phyloP scores from a whole-genome alignment of 495 filamentous ascomycete species.

The Lasiosphaeria miniovina region DNA sequence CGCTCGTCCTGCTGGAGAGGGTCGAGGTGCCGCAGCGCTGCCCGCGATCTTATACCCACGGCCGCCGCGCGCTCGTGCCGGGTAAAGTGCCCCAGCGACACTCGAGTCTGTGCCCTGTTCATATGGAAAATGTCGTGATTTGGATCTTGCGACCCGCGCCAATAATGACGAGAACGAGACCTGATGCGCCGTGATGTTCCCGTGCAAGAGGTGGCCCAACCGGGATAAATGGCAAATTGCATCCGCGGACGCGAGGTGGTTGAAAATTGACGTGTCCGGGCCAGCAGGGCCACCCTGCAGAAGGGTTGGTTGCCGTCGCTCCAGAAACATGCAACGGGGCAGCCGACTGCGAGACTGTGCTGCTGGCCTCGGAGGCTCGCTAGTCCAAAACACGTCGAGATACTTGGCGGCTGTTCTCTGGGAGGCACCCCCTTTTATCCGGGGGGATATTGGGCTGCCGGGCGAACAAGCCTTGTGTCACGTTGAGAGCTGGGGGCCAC shows the following conservation, averaged over 20 bases:
- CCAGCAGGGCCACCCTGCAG: too few relatives aligned
- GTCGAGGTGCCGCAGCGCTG: background rate
- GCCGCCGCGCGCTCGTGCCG: background rate
- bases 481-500: conserved; percentile 18
- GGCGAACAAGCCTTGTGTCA: background rate
- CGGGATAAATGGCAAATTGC: too few relatives aligned
- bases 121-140: background rate
- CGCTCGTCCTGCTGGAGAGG: background rate
- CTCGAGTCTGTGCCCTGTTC: background rate
- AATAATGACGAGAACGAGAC: too few relatives aligned
- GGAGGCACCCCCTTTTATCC: background rate
- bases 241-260: too few relatives aligned
- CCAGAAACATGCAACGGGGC: background rate
- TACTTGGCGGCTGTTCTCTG: conserved; percentile 12
- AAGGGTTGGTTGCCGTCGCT: too few relatives aligned
- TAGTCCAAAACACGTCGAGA: background rate
- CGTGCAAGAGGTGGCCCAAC: too few relatives aligned
- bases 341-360: background rate
- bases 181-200: too few relatives aligned
- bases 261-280: too few relatives aligned
- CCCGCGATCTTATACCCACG: background rate
- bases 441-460: too few relatives aligned
- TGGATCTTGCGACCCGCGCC: too few relatives aligned
- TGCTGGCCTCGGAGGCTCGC: background rate
- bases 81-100: background rate